Conservation (phyloP, 176 grass and related monocot genomes). For the Saccharum officinarum region DNA sequence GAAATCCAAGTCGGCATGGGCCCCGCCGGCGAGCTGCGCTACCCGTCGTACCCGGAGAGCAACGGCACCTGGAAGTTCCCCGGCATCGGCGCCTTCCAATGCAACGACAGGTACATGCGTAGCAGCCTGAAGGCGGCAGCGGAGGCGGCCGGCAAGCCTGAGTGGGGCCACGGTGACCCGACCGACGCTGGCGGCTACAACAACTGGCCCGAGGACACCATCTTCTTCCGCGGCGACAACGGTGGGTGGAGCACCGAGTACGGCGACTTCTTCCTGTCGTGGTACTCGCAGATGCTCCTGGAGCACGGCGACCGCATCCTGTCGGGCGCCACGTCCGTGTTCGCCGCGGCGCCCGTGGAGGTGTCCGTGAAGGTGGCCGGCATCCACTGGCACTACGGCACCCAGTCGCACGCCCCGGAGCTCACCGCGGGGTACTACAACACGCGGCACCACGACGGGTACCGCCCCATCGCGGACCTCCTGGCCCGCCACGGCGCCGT, state of each 20-base stretch:
- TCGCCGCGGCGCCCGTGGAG: conserved; percentile 13
- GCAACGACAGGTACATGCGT: conserved; percentile 72
- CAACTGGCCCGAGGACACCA: conserved; percentile 63
- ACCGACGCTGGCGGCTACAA: conserved; percentile 70
- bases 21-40: conserved; percentile 77
- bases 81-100: conserved; percentile 82
- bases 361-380: conserved; percentile 71
- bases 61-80: conserved; percentile 72
- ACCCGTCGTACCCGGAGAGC: conserved; percentile 80
- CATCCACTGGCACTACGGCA: conserved; percentile 85
- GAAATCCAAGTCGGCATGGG: conserved; percentile 92
- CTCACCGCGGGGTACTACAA: conserved; percentile 77
- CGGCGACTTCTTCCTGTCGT: conserved; percentile 77
- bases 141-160: conserved; percentile 43
- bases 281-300: conserved; percentile 69
- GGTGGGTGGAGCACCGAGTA: conserved; percentile 63
- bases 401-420: conserved; percentile 63
- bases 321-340: conserved; percentile 42
- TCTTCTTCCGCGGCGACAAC: conserved; percentile 59
- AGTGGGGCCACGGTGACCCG: conserved; percentile 54
- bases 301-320: conserved; percentile 71
- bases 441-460: conserved; percentile 61
- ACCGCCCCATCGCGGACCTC: conserved; percentile 46
- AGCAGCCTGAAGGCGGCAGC: conserved; percentile 60
- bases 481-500: conserved; percentile 52